Percentiles rank a stretch among this genome's conserved stretches.
phyloP scores from a whole-genome alignment of 345 rosid species.

The Salix dunnii region DNA sequence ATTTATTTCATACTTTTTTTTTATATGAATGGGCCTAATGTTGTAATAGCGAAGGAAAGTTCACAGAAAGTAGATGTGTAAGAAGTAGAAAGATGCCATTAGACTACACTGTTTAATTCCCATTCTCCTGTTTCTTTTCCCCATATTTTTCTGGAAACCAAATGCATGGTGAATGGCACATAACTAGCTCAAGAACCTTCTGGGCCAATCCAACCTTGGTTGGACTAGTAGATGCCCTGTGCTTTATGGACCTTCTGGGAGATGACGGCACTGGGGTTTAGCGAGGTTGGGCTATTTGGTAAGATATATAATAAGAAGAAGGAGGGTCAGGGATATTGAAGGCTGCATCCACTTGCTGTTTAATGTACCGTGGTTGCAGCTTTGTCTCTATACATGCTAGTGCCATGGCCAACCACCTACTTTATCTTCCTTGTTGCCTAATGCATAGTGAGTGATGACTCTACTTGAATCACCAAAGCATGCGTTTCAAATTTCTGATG shows the following conservation, averaged over 20 bases:
- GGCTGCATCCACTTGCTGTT: background rate
- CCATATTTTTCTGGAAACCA: background rate
- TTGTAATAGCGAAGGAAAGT: background rate
- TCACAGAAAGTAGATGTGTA: background rate
- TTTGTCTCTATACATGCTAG: background rate
- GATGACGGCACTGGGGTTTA: background rate
- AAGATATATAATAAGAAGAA: background rate
- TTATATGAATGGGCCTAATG: background rate
- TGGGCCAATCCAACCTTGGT: background rate
- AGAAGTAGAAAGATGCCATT: background rate
- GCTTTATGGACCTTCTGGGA: background rate
- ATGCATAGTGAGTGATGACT: background rate
- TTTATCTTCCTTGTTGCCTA: background rate
- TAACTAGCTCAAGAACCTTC: background rate
- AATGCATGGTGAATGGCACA: background rate
- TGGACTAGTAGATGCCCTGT: background rate
- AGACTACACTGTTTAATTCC: background rate
- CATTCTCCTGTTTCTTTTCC: background rate
- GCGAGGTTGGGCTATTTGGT: background rate
- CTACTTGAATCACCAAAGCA: background rate
- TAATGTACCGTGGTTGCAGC: background rate
- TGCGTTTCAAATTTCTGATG: background rate
- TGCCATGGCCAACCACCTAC: background rate
- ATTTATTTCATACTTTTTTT: too few relatives aligned
- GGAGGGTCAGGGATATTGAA: background rate